phyloP scores from a whole-genome alignment of 345 rosid species.

The Hypericum androsaemum region DNA sequence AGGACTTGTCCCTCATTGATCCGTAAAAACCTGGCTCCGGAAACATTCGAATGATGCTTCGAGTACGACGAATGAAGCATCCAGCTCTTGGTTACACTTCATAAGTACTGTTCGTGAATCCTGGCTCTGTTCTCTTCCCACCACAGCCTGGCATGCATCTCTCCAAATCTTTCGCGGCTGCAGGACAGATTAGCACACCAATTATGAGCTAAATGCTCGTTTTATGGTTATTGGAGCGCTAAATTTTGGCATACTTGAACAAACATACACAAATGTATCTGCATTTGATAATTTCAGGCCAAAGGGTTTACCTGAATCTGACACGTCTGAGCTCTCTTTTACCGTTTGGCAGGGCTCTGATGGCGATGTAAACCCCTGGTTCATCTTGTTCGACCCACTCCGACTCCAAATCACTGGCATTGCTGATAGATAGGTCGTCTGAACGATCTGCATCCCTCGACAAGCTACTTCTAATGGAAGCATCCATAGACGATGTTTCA shows the following conservation, averaged over 20 bases:
- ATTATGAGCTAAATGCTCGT: too few species aligned
- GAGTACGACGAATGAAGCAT: too few species aligned
- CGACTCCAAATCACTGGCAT: slow-evolving; percentile 81
- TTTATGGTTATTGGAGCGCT: too few species aligned
- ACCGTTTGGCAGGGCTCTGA: slow-evolving; percentile 25
- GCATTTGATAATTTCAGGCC: too few species aligned
- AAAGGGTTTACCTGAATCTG: slow-evolving; percentile 23
- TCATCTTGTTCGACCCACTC: slow-evolving; percentile 54
- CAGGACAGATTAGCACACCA: slow-evolving; percentile 9
- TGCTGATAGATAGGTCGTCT: slow-evolving; percentile 72
- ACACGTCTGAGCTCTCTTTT: slow-evolving; percentile 28
- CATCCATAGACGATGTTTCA: slow-evolving; percentile 64
- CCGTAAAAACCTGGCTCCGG: too few species aligned
- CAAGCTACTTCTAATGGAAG: slow-evolving; percentile 60
- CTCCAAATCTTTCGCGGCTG: slow-evolving; percentile 92
- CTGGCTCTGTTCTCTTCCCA: slow-evolving; percentile 94
- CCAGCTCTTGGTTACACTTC: slow-evolving; percentile 18
- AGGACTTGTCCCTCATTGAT: too few species aligned
- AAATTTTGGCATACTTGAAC: too few species aligned
- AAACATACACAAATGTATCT: too few species aligned
- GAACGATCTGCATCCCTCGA: slow-evolving; percentile 69
- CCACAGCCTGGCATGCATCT: slow-evolving; percentile 82
- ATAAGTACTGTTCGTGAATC: slow-evolving; percentile 86
- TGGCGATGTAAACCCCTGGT: slow-evolving; percentile 28
- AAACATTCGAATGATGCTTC: too few species aligned